Evolutionary conservation across 1,284 basidiomycete species (phyloP), one percentile per base, ranked within the genome.

Genomic region (Boletus smithii): DNA sequence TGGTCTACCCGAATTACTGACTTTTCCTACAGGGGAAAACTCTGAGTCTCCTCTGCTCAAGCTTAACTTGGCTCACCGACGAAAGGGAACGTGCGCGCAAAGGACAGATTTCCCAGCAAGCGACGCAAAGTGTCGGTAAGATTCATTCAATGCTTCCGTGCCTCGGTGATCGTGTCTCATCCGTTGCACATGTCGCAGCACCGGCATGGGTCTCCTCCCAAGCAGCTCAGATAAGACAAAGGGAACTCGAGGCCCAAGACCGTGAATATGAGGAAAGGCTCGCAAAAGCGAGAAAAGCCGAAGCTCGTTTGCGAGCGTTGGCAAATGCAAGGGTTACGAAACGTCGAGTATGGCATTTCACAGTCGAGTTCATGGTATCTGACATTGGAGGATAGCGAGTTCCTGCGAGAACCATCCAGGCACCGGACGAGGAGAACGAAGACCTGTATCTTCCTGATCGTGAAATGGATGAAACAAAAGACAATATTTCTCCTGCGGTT

Each of bases 181-280:
- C n/a, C 16, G 17, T 20, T 33, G 16, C 26, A 14, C n/a, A 22
- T 39, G 23, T n/a, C 23, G 23, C 60, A 85, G 88, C 75, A 42
- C 83, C 83, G 10, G 79, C 84, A 44, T 95, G 91, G 92, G 86
- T 94, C 0, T 68, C 84, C n/a, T 74, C 83, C 14, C 90, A 92
- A 60, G 83, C 88, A 3, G 62, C 85, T 33, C 81, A 85, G 49
- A 76, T 83, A 14, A 71, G 78, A 16, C 71, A 80, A 49, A 69
- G 77, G 5, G 81, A 86, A 49, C 71, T 91, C 14, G 83, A 86
- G 48, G 76, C 73, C 0, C 77, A 80, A n/a, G 82, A 89, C 34
- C 66, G 68, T 26, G 85, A 81, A 39, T 80, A 84, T 46, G 76
- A 79, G 44, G 76, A 79, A 40, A 74, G 80, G 34, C 70, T 94